Percentiles rank a stretch among this genome's conserved stretches.
Evolutionary conservation across 2,329 filamentous ascomycete genomes (phyloP).

Genomic region (Stemphylium beticola): DNA sequence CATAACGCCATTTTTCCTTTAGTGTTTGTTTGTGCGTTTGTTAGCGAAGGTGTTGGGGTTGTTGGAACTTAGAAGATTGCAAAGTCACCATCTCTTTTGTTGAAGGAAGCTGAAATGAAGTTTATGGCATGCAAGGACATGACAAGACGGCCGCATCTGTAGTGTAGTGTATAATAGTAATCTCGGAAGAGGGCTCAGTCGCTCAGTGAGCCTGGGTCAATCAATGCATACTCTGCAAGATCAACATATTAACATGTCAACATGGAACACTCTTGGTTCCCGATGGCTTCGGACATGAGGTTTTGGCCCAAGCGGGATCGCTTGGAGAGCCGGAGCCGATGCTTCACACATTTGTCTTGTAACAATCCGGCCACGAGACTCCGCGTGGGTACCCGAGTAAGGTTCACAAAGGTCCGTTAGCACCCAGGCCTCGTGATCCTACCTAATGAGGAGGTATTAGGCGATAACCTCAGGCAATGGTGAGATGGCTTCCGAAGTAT

Average conservation of each 20-base stretch:
- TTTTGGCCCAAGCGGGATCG: neutral
- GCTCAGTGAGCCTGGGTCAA: conserved; percentile 1
- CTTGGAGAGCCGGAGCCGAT: conserved; percentile 11
- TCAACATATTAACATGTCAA: neutral
- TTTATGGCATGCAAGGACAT: neutral
- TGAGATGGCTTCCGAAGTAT: no score
- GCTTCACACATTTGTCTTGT: neutral
- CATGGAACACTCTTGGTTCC: neutral
- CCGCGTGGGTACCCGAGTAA: no score
- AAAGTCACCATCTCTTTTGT: conserved; percentile 21
- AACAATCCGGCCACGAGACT: neutral
- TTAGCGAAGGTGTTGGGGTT: conserved; percentile 28
- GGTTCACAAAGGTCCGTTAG: no score
- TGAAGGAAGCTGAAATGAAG: conserved; percentile 1
- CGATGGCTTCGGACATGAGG: neutral
- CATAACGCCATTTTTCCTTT: conserved; percentile 5
- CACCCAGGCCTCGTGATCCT: neutral
- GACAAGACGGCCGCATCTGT: conserved; percentile 1
- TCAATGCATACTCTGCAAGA: neutral
- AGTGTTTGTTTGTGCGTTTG: conserved; percentile 11
- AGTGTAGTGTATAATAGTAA: conserved; percentile 7
- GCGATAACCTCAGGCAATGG: neutral
- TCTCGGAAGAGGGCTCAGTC: neutral
- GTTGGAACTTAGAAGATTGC: conserved; percentile 3
- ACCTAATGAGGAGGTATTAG: neutral